phyloP scores from a whole-genome alignment of 768 basidiomycete species.

The Boletus rubroflammeus region DNA sequence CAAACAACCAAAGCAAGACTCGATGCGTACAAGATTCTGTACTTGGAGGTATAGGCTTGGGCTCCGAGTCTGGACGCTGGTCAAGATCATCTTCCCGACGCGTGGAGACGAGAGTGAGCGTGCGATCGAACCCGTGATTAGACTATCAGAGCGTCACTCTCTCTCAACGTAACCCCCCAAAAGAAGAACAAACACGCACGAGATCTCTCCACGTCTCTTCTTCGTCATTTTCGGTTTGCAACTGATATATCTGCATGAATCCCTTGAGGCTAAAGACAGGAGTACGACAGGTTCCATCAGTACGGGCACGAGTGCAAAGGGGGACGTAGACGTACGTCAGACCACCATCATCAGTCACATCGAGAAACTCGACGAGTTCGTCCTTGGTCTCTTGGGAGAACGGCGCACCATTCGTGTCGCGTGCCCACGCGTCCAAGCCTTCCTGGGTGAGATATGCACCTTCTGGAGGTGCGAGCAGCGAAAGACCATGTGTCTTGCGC shows the following conservation, averaged over 20 bases:
- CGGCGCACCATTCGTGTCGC: constrained; percentile 79
- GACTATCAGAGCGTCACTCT: constrained; percentile 40
- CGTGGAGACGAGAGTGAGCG: constrained; percentile 54
- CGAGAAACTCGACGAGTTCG: constrained; percentile 72
- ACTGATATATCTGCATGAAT: constrained; percentile 77
- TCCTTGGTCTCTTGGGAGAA: constrained; percentile 75
- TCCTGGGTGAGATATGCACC: constrained; percentile 56
- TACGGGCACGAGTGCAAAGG: not conserved
- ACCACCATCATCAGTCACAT: constrained; percentile 65
- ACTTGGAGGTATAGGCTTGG: constrained; percentile 12
- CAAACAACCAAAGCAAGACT: not conserved
- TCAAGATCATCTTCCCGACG: constrained; percentile 49
- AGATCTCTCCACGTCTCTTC: constrained; percentile 84
- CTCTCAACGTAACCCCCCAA: not conserved
- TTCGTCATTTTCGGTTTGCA: constrained; percentile 83
- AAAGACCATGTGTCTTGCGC: constrained; percentile 20
- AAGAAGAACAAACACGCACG: constrained; percentile 38
- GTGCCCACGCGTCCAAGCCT: constrained; percentile 72
- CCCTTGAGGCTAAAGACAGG: constrained; percentile 57
- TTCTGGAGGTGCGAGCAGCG: constrained; percentile 44
- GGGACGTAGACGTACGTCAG: constrained; percentile 55
- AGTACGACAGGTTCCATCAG: not conserved
- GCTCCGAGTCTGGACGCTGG: constrained; percentile 6
- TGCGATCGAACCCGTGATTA: constrained; percentile 73
- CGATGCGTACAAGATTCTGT: constrained; percentile 18